Conservation (phyloP, 495 filamentous ascomycete species). For the Penicillium crystallinum region DNA sequence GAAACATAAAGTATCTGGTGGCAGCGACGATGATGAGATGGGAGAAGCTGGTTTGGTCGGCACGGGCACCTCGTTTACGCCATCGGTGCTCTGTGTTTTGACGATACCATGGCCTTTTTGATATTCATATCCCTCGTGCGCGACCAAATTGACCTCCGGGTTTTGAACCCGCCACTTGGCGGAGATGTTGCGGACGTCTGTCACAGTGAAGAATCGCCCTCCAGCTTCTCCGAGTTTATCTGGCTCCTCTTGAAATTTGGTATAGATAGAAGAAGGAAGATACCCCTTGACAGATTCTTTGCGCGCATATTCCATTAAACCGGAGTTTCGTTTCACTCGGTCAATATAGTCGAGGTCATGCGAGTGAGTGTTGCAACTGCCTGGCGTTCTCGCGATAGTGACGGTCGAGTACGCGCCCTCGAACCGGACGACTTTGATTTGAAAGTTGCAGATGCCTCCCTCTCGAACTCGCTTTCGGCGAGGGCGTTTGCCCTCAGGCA, state of each 20-base stretch:
- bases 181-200: constrained; percentile 49
- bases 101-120: constrained; percentile 49
- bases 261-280: constrained; percentile 48
- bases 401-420: constrained; percentile 45
- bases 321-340: constrained; percentile 48
- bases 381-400: constrained; percentile 37
- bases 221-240: constrained; percentile 45
- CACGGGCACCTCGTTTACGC: constrained; percentile 7
- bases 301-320: constrained; percentile 47
- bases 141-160: constrained; percentile 40
- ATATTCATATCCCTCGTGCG: constrained; percentile 49
- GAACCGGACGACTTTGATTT: constrained; percentile 47
- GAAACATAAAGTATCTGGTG: constrained; percentile 43
- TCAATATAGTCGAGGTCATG: constrained; percentile 50
- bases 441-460: constrained; percentile 48
- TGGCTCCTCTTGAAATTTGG: constrained; percentile 45
- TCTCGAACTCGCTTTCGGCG: constrained; percentile 48
- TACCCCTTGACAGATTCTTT: constrained; percentile 49
- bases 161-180: constrained; percentile 50
- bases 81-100: constrained; percentile 21
- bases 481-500: constrained; percentile 48
- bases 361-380: constrained; percentile 39
- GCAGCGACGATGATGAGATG: constrained; percentile 25
- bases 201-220: constrained; percentile 45
- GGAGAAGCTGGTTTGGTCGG: constrained; percentile 11